Conservation (phyloP, 2,329 filamentous ascomycete species). For the Cercospora sojina region DNA sequence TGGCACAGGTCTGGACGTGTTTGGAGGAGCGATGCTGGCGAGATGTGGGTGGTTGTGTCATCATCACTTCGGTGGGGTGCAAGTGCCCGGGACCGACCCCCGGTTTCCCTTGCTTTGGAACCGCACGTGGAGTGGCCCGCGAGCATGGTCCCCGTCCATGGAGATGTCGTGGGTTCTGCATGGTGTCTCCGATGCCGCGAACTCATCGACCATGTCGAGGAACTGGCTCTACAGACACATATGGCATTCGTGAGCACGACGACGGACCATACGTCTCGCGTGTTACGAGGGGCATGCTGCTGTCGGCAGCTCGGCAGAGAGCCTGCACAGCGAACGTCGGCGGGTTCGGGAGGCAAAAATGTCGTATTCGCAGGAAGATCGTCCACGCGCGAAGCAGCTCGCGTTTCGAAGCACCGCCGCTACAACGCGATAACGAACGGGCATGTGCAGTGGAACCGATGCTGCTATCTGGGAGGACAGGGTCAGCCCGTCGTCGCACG, state of each 20-base stretch:
- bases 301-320: background rate
- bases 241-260: background rate
- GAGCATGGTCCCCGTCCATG: background rate
- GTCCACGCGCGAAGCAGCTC: background rate
- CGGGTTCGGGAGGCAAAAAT: background rate
- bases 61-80: conserved; percentile 5
- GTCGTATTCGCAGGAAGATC: background rate
- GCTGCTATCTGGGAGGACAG: background rate
- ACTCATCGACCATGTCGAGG: background rate
- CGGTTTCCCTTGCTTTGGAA: background rate
- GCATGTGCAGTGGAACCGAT: background rate
- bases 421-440: background rate
- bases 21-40: background rate
- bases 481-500: background rate
- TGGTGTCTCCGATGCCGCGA: background rate
- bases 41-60: conserved; percentile 2
- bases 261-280: background rate
- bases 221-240: background rate
- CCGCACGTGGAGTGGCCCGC: background rate
- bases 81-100: background rate
- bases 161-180: background rate
- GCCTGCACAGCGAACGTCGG: background rate
- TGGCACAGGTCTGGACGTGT: background rate
- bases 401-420: background rate
- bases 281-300: background rate